Conservation (phyloP, 148 eudicot species). For the Cornus kousa region DNA sequence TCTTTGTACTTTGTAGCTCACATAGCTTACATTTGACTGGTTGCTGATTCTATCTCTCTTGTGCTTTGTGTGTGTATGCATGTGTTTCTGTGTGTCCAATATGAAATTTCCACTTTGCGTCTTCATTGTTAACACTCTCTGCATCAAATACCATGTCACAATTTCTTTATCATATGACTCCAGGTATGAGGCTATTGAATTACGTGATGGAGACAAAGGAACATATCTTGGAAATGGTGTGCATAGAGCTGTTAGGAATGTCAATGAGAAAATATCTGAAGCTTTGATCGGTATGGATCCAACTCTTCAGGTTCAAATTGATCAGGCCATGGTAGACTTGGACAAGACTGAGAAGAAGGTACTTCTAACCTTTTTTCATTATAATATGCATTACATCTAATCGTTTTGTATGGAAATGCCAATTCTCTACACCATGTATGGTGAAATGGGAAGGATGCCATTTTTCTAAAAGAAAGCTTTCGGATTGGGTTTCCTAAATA, state of each 20-base stretch:
- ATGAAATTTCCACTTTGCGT: no score
- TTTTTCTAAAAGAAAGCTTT: background rate
- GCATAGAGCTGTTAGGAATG: slow-evolving; percentile 75
- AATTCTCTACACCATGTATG: no score
- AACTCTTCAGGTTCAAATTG: slow-evolving; percentile 90
- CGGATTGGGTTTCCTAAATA: background rate
- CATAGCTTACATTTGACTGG: no score
- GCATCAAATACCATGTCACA: background rate
- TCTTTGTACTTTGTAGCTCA: no score
- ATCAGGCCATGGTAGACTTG: slow-evolving; percentile 93
- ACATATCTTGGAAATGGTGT: slow-evolving; percentile 83
- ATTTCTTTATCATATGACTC: background rate
- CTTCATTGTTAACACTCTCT: no score
- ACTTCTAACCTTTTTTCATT: slow-evolving; percentile 13
- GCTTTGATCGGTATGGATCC: slow-evolving; percentile 98
- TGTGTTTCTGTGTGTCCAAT: no score
- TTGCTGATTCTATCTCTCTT: no score
- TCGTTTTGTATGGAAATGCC: background rate
- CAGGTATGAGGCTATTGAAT: slow-evolving; percentile 91
- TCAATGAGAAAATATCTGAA: slow-evolving; percentile 93
- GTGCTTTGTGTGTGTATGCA: no score
- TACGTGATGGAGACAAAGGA: slow-evolving; percentile 92
- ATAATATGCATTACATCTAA: background rate
- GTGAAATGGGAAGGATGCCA: no score
- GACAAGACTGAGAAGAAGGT: slow-evolving; percentile 99